These are phyloP conservation scores for Seiridium unicorne DNA, from an alignment of 2,329 filamentous ascomycete genomes.

Conservation along the genomic window DNA sequence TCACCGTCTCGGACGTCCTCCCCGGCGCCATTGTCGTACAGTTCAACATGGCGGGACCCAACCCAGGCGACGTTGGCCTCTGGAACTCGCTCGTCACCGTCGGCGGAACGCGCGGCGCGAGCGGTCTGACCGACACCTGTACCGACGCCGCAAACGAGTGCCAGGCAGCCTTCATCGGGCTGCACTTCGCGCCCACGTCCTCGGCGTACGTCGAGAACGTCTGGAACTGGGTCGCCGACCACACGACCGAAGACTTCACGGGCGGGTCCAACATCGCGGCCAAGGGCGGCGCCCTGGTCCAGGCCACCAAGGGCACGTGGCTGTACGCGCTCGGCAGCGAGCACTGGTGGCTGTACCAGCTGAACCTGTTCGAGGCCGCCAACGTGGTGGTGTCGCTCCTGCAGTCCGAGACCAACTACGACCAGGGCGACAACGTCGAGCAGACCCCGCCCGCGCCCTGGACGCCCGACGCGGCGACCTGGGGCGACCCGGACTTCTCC, in stretches of 20 bases:
- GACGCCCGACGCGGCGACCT: constrained; percentile 30
- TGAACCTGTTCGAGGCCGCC: constrained; percentile 47
- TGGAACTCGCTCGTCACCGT: constrained; percentile 37
- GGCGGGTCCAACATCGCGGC: constrained; percentile 44
- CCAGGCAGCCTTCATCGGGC: constrained; percentile 41
- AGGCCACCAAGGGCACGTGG: constrained; percentile 47
- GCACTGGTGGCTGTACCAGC: constrained; percentile 59
- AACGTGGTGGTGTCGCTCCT: constrained; percentile 50
- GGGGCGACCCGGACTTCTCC: constrained; percentile 41
- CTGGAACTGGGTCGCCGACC: constrained; percentile 54
- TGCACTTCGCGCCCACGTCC: constrained; percentile 45
- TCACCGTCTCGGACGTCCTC: constrained; percentile 59
- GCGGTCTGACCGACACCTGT: constrained; percentile 25
- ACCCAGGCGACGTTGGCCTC: constrained; percentile 29
- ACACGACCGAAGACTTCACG: constrained; percentile 45
- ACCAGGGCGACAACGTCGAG: constrained; percentile 36
- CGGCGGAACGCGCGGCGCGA: constrained; percentile 32
- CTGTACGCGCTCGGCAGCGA: constrained; percentile 51
- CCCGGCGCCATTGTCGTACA: constrained; percentile 61
- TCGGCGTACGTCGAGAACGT: constrained; percentile 54
- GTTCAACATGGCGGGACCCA: constrained; percentile 32
- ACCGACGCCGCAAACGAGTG: constrained; percentile 33
- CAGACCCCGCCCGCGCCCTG: constrained; percentile 36
- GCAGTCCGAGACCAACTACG: constrained; percentile 55
- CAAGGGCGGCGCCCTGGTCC: constrained; percentile 46